Evolutionary conservation across 768 basidiomycete species (phyloP).

Genomic region (Phallus indusiatus): DNA sequence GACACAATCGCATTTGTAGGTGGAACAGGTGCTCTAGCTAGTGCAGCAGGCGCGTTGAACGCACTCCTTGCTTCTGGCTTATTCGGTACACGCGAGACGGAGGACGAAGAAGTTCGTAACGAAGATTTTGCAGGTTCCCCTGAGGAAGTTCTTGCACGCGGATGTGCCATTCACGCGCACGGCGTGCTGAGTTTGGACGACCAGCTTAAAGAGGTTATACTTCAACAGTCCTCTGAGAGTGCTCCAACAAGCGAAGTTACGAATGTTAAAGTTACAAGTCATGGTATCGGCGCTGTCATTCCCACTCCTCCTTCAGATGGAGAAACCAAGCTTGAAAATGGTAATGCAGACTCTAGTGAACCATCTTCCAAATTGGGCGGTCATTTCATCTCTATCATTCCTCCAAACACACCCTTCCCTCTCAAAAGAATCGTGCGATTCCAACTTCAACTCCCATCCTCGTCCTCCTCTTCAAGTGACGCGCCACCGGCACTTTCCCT

Average conservation of each 20-base stretch:
- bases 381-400: slow-evolving; percentile 12
- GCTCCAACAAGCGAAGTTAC: slow-evolving; percentile 1
- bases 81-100: background rate
- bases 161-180: slow-evolving; percentile 17
- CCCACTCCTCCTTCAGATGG: slow-evolving; percentile 1
- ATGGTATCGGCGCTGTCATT: slow-evolving; percentile 14
- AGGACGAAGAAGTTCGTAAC: slow-evolving; percentile 16
- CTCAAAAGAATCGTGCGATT: slow-evolving; percentile 15
- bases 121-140: slow-evolving; percentile 19
- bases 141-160: slow-evolving; percentile 17
- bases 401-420: slow-evolving; percentile 16
- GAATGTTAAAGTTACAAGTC: slow-evolving; percentile 10
- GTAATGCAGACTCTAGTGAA: background rate
- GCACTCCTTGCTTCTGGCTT: slow-evolving; percentile 12
- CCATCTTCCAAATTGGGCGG: background rate
- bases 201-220: background rate
- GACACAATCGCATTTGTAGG: slow-evolving; percentile 20
- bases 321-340: background rate
- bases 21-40: slow-evolving; percentile 13
- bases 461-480: background rate
- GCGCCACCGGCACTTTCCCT: background rate
- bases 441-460: slow-evolving; percentile 5
- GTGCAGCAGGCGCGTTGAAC: slow-evolving; percentile 10
- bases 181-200: slow-evolving; percentile 8
- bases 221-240: background rate